Evolutionary conservation across 75 land plant species (phyloP), one percentile per base, ranked within the genome.

Genomic region (Larix kaempferi): DNA sequence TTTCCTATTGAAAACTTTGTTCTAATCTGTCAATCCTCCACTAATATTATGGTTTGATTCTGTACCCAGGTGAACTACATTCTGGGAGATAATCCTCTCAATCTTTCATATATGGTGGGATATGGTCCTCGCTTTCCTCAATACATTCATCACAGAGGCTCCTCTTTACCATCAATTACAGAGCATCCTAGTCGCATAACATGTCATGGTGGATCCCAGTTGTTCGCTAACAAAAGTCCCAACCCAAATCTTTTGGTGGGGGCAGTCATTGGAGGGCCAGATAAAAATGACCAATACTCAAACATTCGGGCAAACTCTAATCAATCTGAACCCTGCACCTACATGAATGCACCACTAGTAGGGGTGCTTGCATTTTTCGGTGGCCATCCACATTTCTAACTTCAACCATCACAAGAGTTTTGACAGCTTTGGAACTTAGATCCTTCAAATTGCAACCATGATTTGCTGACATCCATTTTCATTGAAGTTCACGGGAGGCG

Each of bases 41-140:
- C n/a, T n/a, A n/a, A n/a, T n/a, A n/a, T n/a, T n/a, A n/a, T n/a
- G n/a, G n/a, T n/a, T n/a, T 37, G n/a, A 12, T 69, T 64, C 26
- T 10, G n/a, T 25, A 11, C 41, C 17, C 83, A 95, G 98, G 94
- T 93, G 82, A 91, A 95, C 78, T 95, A 95, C 77, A 93, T 95
- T 25, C 83, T 95, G 0, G 96, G 98, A 52, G 87, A 86, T 57
- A 95, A 95, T 76, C 98, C 98, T 7, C 26, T 80, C 64, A 62
- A 67, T 44, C 79, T 91, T 84, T 93, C 96, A 12, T 95, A 95
- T 83, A 93, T 95, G 98, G 96, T 95, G 4, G 98, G 98, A 17
- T 95, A 94, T 77, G 92, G 98, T 2, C 27, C 60, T 23, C 81
- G 77, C 2, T 95, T 78, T 73, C 98, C 98, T 2, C 83, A 76